phyloP scores from a whole-genome alignment of 2,329 filamentous ascomycete species.

The Venturia nashicola region DNA sequence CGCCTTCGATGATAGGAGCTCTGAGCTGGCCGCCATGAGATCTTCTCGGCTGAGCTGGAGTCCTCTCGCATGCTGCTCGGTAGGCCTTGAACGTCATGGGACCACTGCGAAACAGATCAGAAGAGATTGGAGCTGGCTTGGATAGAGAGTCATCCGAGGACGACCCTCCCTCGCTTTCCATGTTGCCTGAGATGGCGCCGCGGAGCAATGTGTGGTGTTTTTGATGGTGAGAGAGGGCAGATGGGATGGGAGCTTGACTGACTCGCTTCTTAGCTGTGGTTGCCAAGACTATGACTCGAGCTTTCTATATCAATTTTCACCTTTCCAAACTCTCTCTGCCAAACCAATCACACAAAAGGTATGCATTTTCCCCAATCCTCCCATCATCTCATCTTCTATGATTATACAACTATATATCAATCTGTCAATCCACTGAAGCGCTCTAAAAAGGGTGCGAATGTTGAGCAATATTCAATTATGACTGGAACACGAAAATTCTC shows the following conservation, averaged over 20 bases:
- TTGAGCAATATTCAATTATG: slow-evolving; percentile 28
- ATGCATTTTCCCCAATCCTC: not conserved
- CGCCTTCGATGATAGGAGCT: not conserved
- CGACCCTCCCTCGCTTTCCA: not conserved
- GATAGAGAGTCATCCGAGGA: not conserved
- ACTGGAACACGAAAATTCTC: slow-evolving; percentile 11
- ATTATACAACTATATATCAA: slow-evolving; percentile 34
- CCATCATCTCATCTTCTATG: slow-evolving; percentile 44
- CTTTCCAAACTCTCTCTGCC: not conserved
- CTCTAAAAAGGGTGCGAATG: slow-evolving; percentile 38
- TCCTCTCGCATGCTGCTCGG: not conserved
- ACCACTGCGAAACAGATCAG: not conserved
- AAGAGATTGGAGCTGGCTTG: not conserved
- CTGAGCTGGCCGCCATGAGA: not conserved
- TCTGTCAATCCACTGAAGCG: slow-evolving; percentile 74
- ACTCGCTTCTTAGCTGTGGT: not conserved
- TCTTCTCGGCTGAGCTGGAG: not conserved
- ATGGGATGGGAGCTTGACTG: not conserved
- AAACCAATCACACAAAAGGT: not conserved
- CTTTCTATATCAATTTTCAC: not conserved
- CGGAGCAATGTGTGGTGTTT: not conserved
- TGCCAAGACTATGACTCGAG: not conserved
- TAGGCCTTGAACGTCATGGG: not conserved
- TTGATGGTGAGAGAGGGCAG: not conserved
- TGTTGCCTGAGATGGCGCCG: not conserved